Conservation (phyloP, 495 filamentous ascomycete species). For the Haplographium delicatum region DNA sequence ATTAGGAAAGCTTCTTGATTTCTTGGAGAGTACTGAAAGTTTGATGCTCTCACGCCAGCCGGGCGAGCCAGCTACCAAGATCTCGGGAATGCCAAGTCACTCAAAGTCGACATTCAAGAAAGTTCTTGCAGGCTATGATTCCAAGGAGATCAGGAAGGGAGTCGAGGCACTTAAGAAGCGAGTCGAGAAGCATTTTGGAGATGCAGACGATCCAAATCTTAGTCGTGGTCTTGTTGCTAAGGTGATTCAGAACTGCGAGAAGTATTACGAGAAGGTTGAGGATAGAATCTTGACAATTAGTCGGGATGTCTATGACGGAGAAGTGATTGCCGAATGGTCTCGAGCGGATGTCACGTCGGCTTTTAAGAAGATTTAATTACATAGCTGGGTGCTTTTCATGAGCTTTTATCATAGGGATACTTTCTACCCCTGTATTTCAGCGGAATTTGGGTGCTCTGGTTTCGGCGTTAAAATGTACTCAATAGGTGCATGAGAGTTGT, state of each 20-base stretch:
- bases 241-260: conserved; percentile 78
- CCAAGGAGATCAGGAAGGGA: conserved; percentile 75
- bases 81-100: conserved; percentile 73
- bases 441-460: too few species aligned
- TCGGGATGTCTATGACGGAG: conserved; percentile 50
- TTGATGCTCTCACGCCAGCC: conserved; percentile 45
- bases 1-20: conserved; percentile 84
- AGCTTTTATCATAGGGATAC: neutral
- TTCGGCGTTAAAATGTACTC: too few species aligned
- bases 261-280: conserved; percentile 67
- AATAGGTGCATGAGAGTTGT: too few species aligned
- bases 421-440: conserved; percentile 8
- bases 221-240: conserved; percentile 65
- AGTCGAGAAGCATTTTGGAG: conserved; percentile 94
- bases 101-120: conserved; percentile 79
- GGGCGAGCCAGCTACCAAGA: conserved; percentile 35
- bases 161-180: conserved; percentile 81
- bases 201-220: conserved; percentile 66
- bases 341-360: conserved; percentile 46
- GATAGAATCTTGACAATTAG: conserved; percentile 62
- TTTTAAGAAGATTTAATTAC: conserved; percentile 31
- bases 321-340: conserved; percentile 51
- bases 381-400: neutral
- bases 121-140: conserved; percentile 70
- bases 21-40: conserved; percentile 75